phyloP scores from a whole-genome alignment of 2,329 filamentous ascomycete genomes.

The Amauroascus verrucosus region DNA sequence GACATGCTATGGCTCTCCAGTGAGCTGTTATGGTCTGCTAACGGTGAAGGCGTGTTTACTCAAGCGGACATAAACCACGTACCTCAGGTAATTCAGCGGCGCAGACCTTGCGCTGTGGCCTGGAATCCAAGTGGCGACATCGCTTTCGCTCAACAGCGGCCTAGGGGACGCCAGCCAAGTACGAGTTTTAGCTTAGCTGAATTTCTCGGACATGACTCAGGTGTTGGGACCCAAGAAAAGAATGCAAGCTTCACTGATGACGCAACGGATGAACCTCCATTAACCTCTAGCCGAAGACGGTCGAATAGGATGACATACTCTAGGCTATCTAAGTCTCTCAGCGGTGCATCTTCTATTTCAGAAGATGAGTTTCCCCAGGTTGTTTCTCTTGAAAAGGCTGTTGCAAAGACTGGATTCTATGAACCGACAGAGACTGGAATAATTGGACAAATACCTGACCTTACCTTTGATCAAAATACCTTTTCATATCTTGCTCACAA shows the following conservation, averaged over 20 bases:
- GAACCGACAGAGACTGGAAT: slow-evolving; percentile 40
- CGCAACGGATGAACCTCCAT: slow-evolving; percentile 45
- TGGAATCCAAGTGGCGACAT: slow-evolving; percentile 50
- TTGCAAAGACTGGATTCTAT: slow-evolving; percentile 35
- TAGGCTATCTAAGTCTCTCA: slow-evolving; percentile 44
- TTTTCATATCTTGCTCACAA: slow-evolving; percentile 37
- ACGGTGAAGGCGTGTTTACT: slow-evolving; percentile 50
- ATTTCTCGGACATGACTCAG: slow-evolving; percentile 31
- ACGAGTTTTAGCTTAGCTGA: slow-evolving; percentile 29
- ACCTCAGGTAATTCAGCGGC: slow-evolving; percentile 48
- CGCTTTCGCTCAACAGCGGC: slow-evolving; percentile 45
- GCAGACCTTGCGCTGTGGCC: slow-evolving; percentile 47
- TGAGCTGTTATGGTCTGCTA: slow-evolving; percentile 55
- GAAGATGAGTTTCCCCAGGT: slow-evolving; percentile 38
- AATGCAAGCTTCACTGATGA: slow-evolving; percentile 47
- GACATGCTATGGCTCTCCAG: slow-evolving; percentile 56
- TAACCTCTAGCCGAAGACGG: slow-evolving; percentile 38
- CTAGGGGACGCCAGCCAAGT: slow-evolving; percentile 33
- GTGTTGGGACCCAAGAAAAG: slow-evolving; percentile 32
- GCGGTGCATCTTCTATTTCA: slow-evolving; percentile 43
- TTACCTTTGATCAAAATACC: slow-evolving; percentile 32
- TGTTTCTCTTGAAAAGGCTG: slow-evolving; percentile 42
- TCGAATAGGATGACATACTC: slow-evolving; percentile 39
- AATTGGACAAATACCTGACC: slow-evolving; percentile 41
- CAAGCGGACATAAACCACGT: slow-evolving; percentile 54